Evolutionary conservation across 148 eudicot species (phyloP).

Genomic region (Cornus suecica): DNA sequence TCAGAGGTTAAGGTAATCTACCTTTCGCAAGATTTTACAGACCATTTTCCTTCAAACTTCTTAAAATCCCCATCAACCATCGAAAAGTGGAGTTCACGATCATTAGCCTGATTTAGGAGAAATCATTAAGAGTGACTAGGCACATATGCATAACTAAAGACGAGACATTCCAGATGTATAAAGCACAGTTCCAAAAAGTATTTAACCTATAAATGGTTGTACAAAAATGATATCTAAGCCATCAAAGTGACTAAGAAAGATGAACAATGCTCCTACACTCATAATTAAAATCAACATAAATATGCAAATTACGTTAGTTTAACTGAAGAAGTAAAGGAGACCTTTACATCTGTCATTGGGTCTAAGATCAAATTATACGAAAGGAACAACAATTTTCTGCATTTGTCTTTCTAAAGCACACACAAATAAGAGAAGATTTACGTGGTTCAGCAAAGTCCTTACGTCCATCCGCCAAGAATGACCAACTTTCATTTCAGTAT

Average conservation of each 20-base stretch:
- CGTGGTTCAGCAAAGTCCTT: too few species aligned
- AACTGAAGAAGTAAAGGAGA: neutral
- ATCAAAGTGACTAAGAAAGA: neutral
- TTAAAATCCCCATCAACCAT: constrained; percentile 99
- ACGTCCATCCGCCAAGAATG: too few species aligned
- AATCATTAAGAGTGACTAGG: constrained; percentile 12
- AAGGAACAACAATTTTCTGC: too few species aligned
- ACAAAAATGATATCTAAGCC: neutral
- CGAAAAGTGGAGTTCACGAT: constrained; percentile 79
- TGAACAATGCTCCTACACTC: neutral
- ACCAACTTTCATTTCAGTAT: too few species aligned
- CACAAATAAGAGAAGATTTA: too few species aligned
- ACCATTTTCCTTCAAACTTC: constrained; percentile 99
- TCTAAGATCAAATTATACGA: too few species aligned
- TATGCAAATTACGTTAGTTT: neutral
- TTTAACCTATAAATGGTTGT: too few species aligned
- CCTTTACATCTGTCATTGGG: neutral
- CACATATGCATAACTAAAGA: neutral
- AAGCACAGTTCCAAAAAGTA: neutral
- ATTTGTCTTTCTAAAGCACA: too few species aligned
- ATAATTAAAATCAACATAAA: too few species aligned
- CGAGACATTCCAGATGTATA: too few species aligned
- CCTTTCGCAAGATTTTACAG: constrained; percentile 65
- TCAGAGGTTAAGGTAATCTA: constrained; percentile 14
- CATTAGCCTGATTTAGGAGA: constrained; percentile 52